These are phyloP conservation scores for Ampelocalamus luodianensis DNA, from an alignment of 176 grass and related monocot genomes.

Conservation along the genomic window DNA sequence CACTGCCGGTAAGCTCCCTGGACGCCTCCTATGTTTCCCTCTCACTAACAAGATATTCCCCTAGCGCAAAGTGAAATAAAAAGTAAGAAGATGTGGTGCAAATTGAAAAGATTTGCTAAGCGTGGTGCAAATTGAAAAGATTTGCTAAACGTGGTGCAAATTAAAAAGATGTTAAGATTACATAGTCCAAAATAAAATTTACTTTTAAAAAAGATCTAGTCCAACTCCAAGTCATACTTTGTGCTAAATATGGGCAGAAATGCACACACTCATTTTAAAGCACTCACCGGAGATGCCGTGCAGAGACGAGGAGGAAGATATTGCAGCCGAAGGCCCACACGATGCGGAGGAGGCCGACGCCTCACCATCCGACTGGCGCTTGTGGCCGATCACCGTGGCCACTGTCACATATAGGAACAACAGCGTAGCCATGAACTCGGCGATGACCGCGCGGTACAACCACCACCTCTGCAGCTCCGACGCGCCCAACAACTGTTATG, in stretches of 20 bases:
- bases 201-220: too few species aligned
- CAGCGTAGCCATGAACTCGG: slow-evolving; percentile 55
- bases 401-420: slow-evolving; percentile 61
- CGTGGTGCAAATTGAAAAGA: too few species aligned
- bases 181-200: too few species aligned
- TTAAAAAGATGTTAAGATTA: too few species aligned
- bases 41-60: too few species aligned
- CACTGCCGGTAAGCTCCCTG: too few species aligned
- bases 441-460: slow-evolving; percentile 56
- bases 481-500: slow-evolving; percentile 30
- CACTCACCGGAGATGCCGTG: slow-evolving; percentile 68
- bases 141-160: too few species aligned
- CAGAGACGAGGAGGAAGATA: slow-evolving; percentile 79
- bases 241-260: neutral
- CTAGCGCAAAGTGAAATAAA: too few species aligned
- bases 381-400: slow-evolving; percentile 51
- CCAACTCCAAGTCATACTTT: too few species aligned
- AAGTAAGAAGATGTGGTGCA: too few species aligned
- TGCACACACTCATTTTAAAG: neutral
- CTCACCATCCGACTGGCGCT: slow-evolving; percentile 33
- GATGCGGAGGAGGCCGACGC: slow-evolving; percentile 37
- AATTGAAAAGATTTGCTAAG: too few species aligned
- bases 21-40: too few species aligned
- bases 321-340: slow-evolving; percentile 67
- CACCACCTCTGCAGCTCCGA: slow-evolving; percentile 53